phyloP scores from a whole-genome alignment of 2,329 filamentous ascomycete genomes.

The Verticillium isaacii region DNA sequence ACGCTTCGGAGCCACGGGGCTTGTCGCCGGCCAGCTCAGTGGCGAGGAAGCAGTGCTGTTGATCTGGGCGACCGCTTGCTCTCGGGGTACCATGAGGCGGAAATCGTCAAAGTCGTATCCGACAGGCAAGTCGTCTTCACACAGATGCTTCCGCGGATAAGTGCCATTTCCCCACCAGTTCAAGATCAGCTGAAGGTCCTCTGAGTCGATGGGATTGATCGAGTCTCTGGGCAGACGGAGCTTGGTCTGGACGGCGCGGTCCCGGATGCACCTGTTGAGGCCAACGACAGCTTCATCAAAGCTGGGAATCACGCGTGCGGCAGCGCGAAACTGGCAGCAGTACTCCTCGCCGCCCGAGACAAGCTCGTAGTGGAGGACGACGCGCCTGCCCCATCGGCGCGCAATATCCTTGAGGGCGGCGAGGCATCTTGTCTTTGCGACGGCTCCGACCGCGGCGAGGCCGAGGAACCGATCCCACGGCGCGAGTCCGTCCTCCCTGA shows the following conservation, averaged over 20 bases:
- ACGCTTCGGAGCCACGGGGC: background rate
- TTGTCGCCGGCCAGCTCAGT: background rate
- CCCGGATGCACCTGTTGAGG: background rate
- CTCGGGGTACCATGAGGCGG: slow-evolving; percentile 2
- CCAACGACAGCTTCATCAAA: background rate
- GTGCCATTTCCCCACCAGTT: background rate
- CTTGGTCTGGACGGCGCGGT: background rate
- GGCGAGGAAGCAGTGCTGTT: background rate
- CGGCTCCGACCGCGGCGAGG: background rate
- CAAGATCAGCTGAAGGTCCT: background rate
- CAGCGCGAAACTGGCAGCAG: slow-evolving; percentile 5
- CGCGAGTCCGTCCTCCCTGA: background rate
- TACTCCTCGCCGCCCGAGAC: slow-evolving; percentile 9
- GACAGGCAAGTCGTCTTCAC: background rate
- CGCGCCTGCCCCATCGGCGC: slow-evolving; percentile 4
- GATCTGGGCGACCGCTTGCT: background rate
- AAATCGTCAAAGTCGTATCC: slow-evolving; percentile 8
- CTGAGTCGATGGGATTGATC: background rate
- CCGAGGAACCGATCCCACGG: background rate
- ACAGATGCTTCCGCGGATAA: background rate
- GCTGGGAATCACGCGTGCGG: background rate
- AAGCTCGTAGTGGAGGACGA: slow-evolving; percentile 10
- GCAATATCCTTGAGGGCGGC: background rate
- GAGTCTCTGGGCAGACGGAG: background rate
- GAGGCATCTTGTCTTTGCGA: background rate